Percentiles rank a stretch among this genome's conserved stretches.
Conservation (phyloP, 768 basidiomycete species). For the Suillus paluster region DNA sequence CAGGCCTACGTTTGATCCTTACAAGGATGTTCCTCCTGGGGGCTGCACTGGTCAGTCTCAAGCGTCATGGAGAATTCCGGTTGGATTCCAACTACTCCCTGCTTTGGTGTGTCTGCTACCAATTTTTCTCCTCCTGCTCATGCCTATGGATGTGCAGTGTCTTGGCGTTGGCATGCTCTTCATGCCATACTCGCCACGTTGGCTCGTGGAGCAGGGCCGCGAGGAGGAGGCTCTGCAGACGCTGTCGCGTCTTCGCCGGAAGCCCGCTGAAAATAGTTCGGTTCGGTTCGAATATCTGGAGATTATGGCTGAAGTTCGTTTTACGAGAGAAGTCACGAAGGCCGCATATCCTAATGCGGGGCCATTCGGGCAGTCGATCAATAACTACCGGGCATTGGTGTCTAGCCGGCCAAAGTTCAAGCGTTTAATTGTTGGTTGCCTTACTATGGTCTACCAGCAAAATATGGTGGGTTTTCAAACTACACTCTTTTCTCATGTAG, state of each 20-base stretch:
- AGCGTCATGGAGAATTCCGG: slow-evolving; percentile 40
- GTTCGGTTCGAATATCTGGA: slow-evolving; percentile 45
- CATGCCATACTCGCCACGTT: slow-evolving; percentile 49
- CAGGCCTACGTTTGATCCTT: slow-evolving; percentile 33
- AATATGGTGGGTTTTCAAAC: slow-evolving; percentile 29
- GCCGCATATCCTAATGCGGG: slow-evolving; percentile 27
- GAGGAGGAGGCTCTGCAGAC: slow-evolving; percentile 40
- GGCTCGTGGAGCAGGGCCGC: slow-evolving; percentile 44
- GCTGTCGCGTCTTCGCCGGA: slow-evolving; percentile 39
- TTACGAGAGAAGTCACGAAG: slow-evolving; percentile 25
- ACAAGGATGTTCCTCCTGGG: slow-evolving; percentile 33
- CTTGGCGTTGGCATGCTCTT: slow-evolving; percentile 36
- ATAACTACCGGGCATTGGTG: slow-evolving; percentile 30
- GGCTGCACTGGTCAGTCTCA: slow-evolving; percentile 36
- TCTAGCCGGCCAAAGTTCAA: slow-evolving; percentile 37
- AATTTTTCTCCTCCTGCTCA: slow-evolving; percentile 1
- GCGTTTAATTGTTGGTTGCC: slow-evolving; percentile 31
- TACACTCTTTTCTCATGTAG: not conserved
- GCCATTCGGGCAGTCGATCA: slow-evolving; percentile 17
- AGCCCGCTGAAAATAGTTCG: slow-evolving; percentile 31
- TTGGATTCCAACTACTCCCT: slow-evolving; percentile 43
- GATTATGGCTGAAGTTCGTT: slow-evolving; percentile 42
- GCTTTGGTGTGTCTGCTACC: slow-evolving; percentile 35
- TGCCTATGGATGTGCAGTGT: slow-evolving; percentile 21
- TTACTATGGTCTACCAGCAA: slow-evolving; percentile 39